Percentiles rank a stretch among this genome's conserved stretches.
Evolutionary conservation across 768 basidiomycete species (phyloP).

Genomic region (Boletus insuetus): DNA sequence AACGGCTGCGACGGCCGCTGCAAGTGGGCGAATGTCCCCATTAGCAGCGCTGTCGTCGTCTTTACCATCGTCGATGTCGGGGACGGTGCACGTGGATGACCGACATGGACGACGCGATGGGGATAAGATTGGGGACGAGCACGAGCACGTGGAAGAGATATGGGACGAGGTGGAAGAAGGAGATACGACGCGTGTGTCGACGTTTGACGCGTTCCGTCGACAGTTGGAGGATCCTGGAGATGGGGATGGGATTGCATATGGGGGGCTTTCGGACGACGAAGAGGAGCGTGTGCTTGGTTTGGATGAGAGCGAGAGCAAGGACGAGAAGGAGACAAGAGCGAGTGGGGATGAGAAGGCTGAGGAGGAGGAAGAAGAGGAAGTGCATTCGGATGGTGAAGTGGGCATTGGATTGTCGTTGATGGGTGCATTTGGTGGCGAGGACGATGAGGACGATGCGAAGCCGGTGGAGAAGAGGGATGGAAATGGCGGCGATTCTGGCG

Average conservation of each 20-base stretch:
- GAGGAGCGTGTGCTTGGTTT: background rate
- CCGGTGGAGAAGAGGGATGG: background rate
- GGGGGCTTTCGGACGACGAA: constrained; percentile 9
- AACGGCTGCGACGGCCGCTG: constrained; percentile 11
- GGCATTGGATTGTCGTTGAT: constrained; percentile 71
- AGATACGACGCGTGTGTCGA: constrained; percentile 22
- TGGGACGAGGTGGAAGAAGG: constrained; percentile 16
- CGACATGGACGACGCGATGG: background rate
- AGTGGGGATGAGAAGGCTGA: background rate
- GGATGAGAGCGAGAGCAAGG: background rate
- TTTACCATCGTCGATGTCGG: constrained; percentile 8
- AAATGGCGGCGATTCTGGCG: background rate
- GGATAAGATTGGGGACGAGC: background rate
- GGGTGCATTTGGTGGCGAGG: constrained; percentile 42
- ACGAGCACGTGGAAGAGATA: background rate
- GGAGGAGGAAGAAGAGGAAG: constrained; percentile 18
- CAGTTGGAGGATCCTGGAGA: constrained; percentile 12
- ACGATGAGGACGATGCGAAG: constrained; percentile 12
- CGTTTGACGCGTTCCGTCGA: constrained; percentile 26
- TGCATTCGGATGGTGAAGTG: constrained; percentile 54
- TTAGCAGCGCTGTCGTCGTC: constrained; percentile 7
- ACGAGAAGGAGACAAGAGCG: background rate
- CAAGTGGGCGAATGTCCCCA: constrained; percentile 19
- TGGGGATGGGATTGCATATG: constrained; percentile 1
- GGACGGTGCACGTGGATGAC: background rate